phyloP scores from a whole-genome alignment of 306 rosid genomes.

The Medicago arabica region DNA sequence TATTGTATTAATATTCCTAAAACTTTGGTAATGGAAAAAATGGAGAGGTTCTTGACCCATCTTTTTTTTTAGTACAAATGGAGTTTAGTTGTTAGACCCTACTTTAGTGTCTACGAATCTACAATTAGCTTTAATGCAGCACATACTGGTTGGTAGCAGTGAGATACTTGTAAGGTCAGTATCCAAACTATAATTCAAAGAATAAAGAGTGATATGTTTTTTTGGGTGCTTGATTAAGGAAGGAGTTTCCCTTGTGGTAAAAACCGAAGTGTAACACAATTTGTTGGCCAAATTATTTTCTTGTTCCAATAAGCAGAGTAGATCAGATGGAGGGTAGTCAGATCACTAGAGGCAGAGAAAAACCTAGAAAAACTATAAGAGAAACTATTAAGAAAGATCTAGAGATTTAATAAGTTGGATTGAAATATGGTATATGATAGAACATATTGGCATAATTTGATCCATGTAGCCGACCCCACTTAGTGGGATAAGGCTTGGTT shows the following conservation, averaged over 20 bases:
- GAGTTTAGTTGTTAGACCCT: background rate
- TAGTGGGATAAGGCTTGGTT: too few relatives aligned
- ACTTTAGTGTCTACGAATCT: background rate
- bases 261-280: background rate
- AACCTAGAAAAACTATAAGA: too few relatives aligned
- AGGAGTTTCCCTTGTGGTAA: constrained; percentile 26
- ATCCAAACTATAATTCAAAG: constrained; percentile 17
- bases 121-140: background rate
- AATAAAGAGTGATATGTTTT: constrained; percentile 6
- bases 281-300: constrained; percentile 14
- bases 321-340: too few relatives aligned
- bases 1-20: too few relatives aligned
- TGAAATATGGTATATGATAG: too few relatives aligned
- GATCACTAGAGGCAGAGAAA: too few relatives aligned
- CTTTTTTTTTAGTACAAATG: background rate
- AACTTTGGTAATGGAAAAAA: too few relatives aligned
- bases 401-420: too few relatives aligned
- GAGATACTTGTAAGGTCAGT: constrained; percentile 16
- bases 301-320: background rate
- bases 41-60: too few relatives aligned
- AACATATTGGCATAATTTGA: too few relatives aligned
- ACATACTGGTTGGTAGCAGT: background rate
- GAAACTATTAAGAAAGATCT: too few relatives aligned
- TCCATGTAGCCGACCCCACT: too few relatives aligned
- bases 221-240: constrained; percentile 7